A percentile compares a stretch with the other conserved stretches of the same genome.
Evolutionary conservation across 2,329 filamentous ascomycete species (phyloP).

Genomic region (Fusarium sp.): DNA sequence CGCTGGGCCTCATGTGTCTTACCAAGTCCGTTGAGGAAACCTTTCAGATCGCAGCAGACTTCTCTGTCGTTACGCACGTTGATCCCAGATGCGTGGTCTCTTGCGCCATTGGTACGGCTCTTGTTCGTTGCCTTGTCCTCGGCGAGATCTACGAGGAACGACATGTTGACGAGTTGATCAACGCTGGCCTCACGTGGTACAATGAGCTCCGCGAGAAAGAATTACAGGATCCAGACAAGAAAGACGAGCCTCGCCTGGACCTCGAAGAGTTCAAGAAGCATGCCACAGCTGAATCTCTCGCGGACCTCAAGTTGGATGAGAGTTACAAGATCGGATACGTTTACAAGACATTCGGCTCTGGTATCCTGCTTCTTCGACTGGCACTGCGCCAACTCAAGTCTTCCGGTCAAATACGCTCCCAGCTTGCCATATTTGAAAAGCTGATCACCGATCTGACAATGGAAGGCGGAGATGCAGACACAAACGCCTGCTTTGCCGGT

Average conservation of each 20-base stretch:
- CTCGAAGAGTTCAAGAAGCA: slow-evolving; percentile 54
- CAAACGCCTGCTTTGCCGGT: slow-evolving; percentile 62
- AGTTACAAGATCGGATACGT: slow-evolving; percentile 60
- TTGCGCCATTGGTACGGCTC: slow-evolving; percentile 57
- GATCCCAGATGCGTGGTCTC: slow-evolving; percentile 62
- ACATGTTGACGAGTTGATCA: slow-evolving; percentile 54
- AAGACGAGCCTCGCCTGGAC: slow-evolving; percentile 49
- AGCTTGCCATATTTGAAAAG: slow-evolving; percentile 53
- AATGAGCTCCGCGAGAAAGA: slow-evolving; percentile 27
- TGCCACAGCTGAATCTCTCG: slow-evolving; percentile 48
- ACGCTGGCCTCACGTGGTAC: slow-evolving; percentile 53
- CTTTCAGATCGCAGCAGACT: slow-evolving; percentile 53
- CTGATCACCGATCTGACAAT: slow-evolving; percentile 60
- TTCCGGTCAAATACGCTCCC: slow-evolving; percentile 22
- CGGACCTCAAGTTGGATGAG: slow-evolving; percentile 56
- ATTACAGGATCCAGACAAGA: slow-evolving; percentile 35
- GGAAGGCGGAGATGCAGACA: slow-evolving; percentile 63
- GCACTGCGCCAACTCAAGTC: slow-evolving; percentile 50
- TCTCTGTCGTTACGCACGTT: slow-evolving; percentile 58
- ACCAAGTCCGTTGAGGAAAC: slow-evolving; percentile 52
- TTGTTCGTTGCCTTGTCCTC: slow-evolving; percentile 57
- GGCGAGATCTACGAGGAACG: slow-evolving; percentile 54
- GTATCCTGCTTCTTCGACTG: slow-evolving; percentile 54
- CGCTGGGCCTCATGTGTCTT: slow-evolving; percentile 59
- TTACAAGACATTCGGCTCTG: slow-evolving; percentile 62